Evolutionary conservation across 2,329 filamentous ascomycete genomes (phyloP).

Genomic region (Sphaerulina vaccinii): DNA sequence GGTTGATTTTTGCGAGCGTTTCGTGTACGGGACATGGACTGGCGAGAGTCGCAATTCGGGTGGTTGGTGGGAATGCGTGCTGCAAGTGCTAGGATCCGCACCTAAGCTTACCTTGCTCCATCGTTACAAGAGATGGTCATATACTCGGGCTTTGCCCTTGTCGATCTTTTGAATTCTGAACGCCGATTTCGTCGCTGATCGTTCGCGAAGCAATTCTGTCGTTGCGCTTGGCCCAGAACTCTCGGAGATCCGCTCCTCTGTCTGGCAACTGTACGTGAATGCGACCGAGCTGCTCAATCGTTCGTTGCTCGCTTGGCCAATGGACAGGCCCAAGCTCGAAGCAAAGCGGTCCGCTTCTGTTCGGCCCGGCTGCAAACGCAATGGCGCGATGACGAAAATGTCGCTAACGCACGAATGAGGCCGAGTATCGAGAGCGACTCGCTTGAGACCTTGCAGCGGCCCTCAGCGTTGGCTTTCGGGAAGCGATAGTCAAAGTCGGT

Average conservation of each 20-base stretch:
- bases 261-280: background rate
- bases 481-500: slow-evolving; percentile 25
- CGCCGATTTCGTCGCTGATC: background rate
- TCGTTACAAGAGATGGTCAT: slow-evolving; percentile 25
- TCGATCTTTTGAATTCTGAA: background rate
- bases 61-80: slow-evolving; percentile 16
- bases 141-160: background rate
- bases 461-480: slow-evolving; percentile 20
- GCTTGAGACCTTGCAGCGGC: slow-evolving; percentile 10
- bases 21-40: background rate
- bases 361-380: slow-evolving; percentile 23
- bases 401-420: slow-evolving; percentile 28
- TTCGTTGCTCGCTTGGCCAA: slow-evolving; percentile 7
- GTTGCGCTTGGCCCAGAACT: background rate
- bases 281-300: background rate
- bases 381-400: slow-evolving; percentile 19
- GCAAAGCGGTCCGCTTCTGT: slow-evolving; percentile 14
- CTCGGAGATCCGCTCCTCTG: background rate
- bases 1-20: slow-evolving; percentile 5
- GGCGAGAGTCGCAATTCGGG: slow-evolving; percentile 6
- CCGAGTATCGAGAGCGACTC: background rate
- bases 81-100: slow-evolving; percentile 28
- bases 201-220: background rate
- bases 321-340: slow-evolving; percentile 15
- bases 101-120: slow-evolving; percentile 37